Conservation (phyloP, 208 protist species). For the Trypanosoma grayi region DNA sequence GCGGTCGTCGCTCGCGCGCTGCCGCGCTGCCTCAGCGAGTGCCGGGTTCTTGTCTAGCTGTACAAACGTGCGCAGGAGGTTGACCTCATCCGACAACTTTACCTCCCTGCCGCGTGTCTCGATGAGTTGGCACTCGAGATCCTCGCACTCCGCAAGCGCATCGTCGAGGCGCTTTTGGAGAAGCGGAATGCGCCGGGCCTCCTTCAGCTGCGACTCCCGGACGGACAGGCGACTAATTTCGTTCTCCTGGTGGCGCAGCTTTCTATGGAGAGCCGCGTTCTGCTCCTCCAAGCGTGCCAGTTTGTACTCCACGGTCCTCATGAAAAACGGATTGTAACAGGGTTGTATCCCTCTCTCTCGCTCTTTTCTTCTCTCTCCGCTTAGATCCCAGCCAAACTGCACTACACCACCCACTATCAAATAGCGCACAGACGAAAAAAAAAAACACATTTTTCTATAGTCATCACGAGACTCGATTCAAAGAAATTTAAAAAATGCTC, state of each 20-base stretch:
- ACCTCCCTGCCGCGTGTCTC: slow-evolving; percentile 26
- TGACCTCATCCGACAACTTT: slow-evolving; percentile 42
- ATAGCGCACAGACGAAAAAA: neutral
- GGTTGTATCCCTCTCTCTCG: neutral
- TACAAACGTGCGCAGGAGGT: slow-evolving; percentile 39
- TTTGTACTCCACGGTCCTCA: slow-evolving; percentile 13
- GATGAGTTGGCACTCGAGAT: slow-evolving; percentile 37
- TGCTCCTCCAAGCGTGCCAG: slow-evolving; percentile 26
- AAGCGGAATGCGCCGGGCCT: slow-evolving; percentile 31
- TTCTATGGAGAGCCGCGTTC: slow-evolving; percentile 24
- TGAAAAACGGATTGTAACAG: neutral
- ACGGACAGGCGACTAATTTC: slow-evolving; percentile 24
- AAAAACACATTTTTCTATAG: neutral
- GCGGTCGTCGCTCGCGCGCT: slow-evolving; percentile 16
- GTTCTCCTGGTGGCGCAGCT: slow-evolving; percentile 28
- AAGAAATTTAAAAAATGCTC: no score
- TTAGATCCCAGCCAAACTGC: neutral
- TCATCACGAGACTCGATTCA: no score
- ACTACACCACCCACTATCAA: neutral
- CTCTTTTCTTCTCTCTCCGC: neutral
- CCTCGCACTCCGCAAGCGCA: slow-evolving; percentile 22
- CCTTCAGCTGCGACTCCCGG: slow-evolving; percentile 27
- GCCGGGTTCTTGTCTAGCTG: slow-evolving; percentile 38
- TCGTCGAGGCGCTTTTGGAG: slow-evolving; percentile 31
- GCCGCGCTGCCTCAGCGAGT: slow-evolving; percentile 25